Evolutionary conservation across 2,329 filamentous ascomycete species (phyloP).

Genomic region (Nectriaceae sp.): DNA sequence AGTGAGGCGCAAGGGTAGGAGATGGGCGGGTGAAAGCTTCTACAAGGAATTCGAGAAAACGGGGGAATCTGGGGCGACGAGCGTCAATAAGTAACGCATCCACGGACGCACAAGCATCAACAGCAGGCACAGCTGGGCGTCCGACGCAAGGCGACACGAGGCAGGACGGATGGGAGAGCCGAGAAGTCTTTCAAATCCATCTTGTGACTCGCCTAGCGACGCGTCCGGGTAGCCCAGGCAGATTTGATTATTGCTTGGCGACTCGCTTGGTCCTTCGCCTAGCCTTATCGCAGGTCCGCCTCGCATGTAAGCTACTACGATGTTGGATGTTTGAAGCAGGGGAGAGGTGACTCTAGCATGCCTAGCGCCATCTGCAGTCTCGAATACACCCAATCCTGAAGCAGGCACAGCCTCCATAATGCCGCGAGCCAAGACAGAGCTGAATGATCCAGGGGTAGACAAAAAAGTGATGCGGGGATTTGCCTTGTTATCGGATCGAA

Average conservation of each 20-base stretch:
- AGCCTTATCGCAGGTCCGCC: constrained; percentile 22
- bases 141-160: neutral
- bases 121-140: neutral
- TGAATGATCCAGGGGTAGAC: constrained; percentile 15
- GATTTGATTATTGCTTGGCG: neutral
- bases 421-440: constrained; percentile 19
- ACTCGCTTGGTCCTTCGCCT: neutral
- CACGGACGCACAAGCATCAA: neutral
- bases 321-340: constrained; percentile 1
- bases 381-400: constrained; percentile 12
- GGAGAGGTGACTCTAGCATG: constrained; percentile 11
- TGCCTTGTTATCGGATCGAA: constrained; percentile 1
- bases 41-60: neutral
- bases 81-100: constrained; percentile 1
- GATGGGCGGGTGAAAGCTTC: neutral
- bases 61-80: neutral
- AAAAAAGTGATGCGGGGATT: constrained; percentile 11
- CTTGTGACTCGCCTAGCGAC: neutral
- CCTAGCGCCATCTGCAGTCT: constrained; percentile 17
- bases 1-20: no score
- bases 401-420: constrained; percentile 23
- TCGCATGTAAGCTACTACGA: constrained; percentile 15
- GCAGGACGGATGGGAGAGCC: no score
- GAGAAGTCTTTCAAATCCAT: neutral
- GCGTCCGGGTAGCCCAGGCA: neutral